phyloP scores from a whole-genome alignment of 345 rosid genomes.

The Euphorbia tirucalli region DNA sequence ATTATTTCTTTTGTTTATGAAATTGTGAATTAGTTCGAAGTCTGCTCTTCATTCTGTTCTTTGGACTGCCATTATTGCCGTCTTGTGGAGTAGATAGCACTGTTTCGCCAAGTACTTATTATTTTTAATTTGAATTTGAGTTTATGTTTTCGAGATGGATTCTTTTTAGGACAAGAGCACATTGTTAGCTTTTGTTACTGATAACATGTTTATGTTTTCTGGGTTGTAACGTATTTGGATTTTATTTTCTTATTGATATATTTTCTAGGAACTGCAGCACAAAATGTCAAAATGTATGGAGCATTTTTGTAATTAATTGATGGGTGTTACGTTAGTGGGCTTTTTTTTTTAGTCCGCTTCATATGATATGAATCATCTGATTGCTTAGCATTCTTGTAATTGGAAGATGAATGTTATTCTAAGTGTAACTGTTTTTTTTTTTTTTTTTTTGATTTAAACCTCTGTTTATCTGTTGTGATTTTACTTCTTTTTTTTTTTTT shows the following conservation, averaged over 20 bases:
- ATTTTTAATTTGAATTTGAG: background rate
- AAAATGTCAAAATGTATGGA: background rate
- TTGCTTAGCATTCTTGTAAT: too few species aligned
- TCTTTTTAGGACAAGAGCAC: background rate
- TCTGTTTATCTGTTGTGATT: background rate
- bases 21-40: background rate
- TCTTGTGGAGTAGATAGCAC: background rate
- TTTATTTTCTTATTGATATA: background rate
- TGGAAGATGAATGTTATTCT: background rate
- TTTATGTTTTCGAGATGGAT: background rate
- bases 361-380: background rate
- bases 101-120: background rate
- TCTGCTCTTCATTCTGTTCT: background rate
- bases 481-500: background rate
- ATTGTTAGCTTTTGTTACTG: background rate
- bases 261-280: background rate
- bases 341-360: background rate
- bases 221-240: background rate
- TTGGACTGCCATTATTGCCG: background rate
- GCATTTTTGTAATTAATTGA: background rate
- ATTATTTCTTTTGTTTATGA: background rate
- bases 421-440: too few species aligned
- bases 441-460: background rate
- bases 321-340: background rate
- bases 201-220: background rate